Conservation (phyloP, 148 eudicot genomes). For the Chenopodium berlandieri region DNA sequence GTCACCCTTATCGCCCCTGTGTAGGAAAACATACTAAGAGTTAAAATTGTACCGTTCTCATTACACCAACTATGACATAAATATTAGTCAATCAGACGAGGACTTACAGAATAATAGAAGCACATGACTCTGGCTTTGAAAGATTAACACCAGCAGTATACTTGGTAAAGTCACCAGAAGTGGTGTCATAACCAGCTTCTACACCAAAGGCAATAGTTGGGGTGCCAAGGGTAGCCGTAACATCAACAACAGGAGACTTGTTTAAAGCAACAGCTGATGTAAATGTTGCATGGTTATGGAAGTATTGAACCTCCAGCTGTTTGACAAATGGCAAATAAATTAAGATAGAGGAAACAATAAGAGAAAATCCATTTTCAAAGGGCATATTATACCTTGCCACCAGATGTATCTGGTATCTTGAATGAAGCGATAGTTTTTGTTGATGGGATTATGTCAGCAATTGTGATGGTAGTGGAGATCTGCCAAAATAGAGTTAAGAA, state of each 20-base stretch:
- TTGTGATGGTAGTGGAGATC: slow-evolving; percentile 72
- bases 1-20: slow-evolving; percentile 94
- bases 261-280: slow-evolving; percentile 67
- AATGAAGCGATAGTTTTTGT: slow-evolving; percentile 78
- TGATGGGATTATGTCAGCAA: slow-evolving; percentile 65
- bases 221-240: slow-evolving; percentile 85
- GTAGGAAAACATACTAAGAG: neutral
- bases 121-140: slow-evolving; percentile 59
- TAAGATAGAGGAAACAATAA: neutral
- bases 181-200: slow-evolving; percentile 85
- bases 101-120: slow-evolving; percentile 65
- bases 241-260: slow-evolving; percentile 67
- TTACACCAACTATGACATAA: neutral
- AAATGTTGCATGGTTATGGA: slow-evolving; percentile 83
- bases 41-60: neutral
- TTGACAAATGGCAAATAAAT: slow-evolving; percentile 8
- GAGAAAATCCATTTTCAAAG: neutral
- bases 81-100: neutral
- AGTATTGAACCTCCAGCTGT: slow-evolving; percentile 87
- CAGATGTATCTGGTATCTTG: slow-evolving; percentile 64
- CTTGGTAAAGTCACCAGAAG: slow-evolving; percentile 65
- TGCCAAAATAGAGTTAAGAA: slow-evolving; percentile 33
- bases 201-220: slow-evolving; percentile 87
- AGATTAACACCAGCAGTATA: slow-evolving; percentile 79
- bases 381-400: slow-evolving; percentile 65